Evolutionary conservation across 2,329 filamentous ascomycete genomes (phyloP), one percentile per base, ranked within the genome.

Genomic region (Plectosphaerella plurivora): DNA sequence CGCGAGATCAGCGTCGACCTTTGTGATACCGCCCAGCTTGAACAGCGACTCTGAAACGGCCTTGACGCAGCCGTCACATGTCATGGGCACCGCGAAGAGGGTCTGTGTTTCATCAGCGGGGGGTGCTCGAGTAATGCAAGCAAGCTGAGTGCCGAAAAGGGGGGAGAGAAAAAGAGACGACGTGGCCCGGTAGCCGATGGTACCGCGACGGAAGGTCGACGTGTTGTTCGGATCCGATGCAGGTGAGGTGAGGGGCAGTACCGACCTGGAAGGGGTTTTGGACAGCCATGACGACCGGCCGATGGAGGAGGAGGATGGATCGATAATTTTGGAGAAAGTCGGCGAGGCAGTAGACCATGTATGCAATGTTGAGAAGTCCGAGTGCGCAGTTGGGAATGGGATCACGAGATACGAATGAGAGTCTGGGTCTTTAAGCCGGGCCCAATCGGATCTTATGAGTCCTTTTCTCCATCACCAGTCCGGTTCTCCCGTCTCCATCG

Each of bases 31-130:
- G 63, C 83, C 78, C 44, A 97, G 74, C 64, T 87, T 84, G 69
- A 87, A 82, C 49, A 97, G 75, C 47, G 90, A 86, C 57, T 82
- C 81, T 63, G 91, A 91, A 67, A 99, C 86, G 63, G 91, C 86
- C 70, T 92, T 87, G 69, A 96, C 84, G 75, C 94, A 97, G 65
- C 81, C 78, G 63, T 96, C 87, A 75, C 94, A 97, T 72, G 86
- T 91, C 77, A 97, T 86, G 51, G 91, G 92, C 61, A 97, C 94
- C 58, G 93, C 91, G 71, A 97, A 97, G 59, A 93, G 87, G 55
- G 93, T 96, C 88, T 97, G 51, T 50, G 63, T 69, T 66, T 68
- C 67, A 69, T 71, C 63, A 71, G 68, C 57, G 47, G 47, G 28
- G 14, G 37, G 42, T 42, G 44, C 44, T 25, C 50, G 49, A 41